phyloP scores from a whole-genome alignment of 257 asterid species.

The Plantago elongata region DNA sequence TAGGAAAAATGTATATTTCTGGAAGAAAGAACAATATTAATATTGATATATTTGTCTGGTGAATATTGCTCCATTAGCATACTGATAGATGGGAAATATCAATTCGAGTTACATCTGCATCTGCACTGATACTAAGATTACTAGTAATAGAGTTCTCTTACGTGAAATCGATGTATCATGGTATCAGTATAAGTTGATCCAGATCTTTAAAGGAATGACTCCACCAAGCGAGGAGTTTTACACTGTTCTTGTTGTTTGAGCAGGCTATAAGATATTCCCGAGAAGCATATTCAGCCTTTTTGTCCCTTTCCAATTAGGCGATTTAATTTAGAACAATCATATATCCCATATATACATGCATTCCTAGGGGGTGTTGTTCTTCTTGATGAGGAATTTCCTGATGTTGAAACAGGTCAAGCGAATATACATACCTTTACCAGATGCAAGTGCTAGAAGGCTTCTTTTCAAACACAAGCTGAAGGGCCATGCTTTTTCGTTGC shows the following conservation, averaged over 20 bases:
- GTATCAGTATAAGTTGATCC: neutral
- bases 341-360: neutral
- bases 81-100: neutral
- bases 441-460: conserved; percentile 67
- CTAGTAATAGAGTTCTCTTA: neutral
- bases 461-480: conserved; percentile 87
- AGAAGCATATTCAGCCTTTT: neutral
- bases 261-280: conserved; percentile 1
- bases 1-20: neutral
- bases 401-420: conserved; percentile 72
- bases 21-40: too few relatives aligned
- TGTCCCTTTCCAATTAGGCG: neutral
- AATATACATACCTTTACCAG: conserved; percentile 96
- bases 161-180: conserved; percentile 2
- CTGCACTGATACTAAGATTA: neutral
- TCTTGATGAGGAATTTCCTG: conserved; percentile 1
- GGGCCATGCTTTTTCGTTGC: conserved; percentile 78
- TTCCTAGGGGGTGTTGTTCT: neutral
- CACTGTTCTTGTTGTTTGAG: conserved; percentile 12
- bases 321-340: neutral
- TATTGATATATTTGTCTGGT: conserved; percentile 1
- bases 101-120: neutral
- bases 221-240: neutral
- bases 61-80: neutral
- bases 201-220: too few relatives aligned